phyloP scores from a whole-genome alignment of 2,329 filamentous ascomycete genomes.

The Ophiostoma populinum region DNA sequence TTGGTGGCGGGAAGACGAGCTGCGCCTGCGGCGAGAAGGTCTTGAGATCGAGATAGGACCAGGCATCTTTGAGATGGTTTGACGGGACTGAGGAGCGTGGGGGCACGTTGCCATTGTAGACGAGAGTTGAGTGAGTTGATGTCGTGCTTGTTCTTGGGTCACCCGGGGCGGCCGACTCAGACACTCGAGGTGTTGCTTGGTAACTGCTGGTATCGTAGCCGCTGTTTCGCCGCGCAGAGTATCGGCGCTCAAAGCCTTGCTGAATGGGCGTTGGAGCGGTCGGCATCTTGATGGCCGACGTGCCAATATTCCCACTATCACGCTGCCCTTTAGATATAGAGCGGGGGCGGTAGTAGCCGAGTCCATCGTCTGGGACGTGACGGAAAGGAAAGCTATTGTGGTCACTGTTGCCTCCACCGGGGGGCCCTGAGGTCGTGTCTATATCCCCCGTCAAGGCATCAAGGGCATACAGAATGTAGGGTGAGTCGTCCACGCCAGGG shows the following conservation, averaged over 20 bases:
- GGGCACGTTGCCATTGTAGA: conserved; percentile 1
- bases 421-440: not conserved
- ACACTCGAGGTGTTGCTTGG: not conserved
- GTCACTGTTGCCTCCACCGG: conserved; percentile 28
- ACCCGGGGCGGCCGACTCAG: not conserved
- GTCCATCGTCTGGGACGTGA: conserved; percentile 20
- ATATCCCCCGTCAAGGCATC: conserved; percentile 64
- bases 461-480: conserved; percentile 79
- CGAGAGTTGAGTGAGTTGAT: conserved; percentile 11
- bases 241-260: not conserved
- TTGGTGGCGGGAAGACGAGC: conserved; percentile 24
- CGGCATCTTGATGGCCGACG: conserved; percentile 4
- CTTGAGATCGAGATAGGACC: conserved; percentile 6
- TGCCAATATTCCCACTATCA: conserved; percentile 4
- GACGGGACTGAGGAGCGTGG: conserved; percentile 3
- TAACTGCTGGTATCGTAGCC: not conserved
- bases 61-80: conserved; percentile 7
- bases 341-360: conserved; percentile 19
- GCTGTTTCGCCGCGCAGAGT: not conserved
- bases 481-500: conserved; percentile 67
- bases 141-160: conserved; percentile 3
- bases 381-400: conserved; percentile 8
- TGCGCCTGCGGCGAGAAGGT: conserved; percentile 4
- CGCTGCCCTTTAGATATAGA: not conserved
- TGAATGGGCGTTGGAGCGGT: not conserved